These are phyloP conservation scores for Petrea volubilis DNA, from an alignment of 257 asterid species.

Conservation along the genomic window DNA sequence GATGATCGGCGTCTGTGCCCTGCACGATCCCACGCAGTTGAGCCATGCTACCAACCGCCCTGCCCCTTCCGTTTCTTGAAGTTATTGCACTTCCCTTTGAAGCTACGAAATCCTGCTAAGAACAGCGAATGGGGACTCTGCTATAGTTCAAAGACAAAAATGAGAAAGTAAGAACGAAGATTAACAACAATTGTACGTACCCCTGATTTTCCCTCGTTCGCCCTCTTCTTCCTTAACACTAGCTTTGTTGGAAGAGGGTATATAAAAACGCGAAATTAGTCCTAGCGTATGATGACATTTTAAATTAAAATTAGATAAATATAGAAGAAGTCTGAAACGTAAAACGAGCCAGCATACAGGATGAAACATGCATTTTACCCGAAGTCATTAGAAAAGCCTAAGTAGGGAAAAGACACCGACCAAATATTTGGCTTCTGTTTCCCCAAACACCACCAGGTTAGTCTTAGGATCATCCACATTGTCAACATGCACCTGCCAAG, in stretches of 20 bases:
- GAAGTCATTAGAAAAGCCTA: too few species aligned
- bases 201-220: slow-evolving; percentile 79
- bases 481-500: slow-evolving; percentile 74
- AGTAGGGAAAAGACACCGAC: slow-evolving; percentile 40
- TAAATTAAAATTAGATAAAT: too few species aligned
- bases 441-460: slow-evolving; percentile 69
- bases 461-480: slow-evolving; percentile 83
- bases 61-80: slow-evolving; percentile 48
- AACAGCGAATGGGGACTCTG: neutral
- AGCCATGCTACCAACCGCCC: slow-evolving; percentile 38
- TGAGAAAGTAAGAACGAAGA: neutral
- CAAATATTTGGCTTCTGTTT: slow-evolving; percentile 61
- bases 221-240: slow-evolving; percentile 69
- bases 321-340: too few species aligned
- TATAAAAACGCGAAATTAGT: slow-evolving; percentile 3
- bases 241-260: slow-evolving; percentile 65
- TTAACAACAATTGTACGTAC: slow-evolving; percentile 32
- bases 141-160: neutral
- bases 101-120: slow-evolving; percentile 53
- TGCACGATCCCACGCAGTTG: slow-evolving; percentile 37
- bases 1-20: slow-evolving; percentile 59
- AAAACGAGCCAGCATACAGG: too few species aligned
- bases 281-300: too few species aligned
- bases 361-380: too few species aligned
- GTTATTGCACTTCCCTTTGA: slow-evolving; percentile 36